Conservation (phyloP, 202 grass and related monocot species). For the Panicum virgatum region DNA sequence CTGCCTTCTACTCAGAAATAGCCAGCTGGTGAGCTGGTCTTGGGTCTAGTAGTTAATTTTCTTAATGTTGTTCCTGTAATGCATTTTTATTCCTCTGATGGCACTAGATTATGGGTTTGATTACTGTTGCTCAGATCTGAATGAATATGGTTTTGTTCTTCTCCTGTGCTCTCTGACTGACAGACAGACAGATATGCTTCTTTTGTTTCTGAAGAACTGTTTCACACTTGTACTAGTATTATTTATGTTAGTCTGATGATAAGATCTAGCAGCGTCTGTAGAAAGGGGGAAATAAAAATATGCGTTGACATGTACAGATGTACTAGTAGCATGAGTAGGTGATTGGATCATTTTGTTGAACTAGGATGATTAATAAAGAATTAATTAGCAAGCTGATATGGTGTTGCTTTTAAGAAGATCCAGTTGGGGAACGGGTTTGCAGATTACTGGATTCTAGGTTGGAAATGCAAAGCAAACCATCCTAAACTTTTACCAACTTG, state of each 20-base stretch:
- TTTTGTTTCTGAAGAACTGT: slow-evolving; percentile 17
- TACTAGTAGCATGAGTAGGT: not conserved
- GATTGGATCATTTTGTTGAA: slow-evolving; percentile 7
- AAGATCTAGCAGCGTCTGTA: not conserved
- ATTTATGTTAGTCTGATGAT: not conserved
- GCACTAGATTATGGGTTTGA: not conserved
- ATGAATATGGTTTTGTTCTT: not conserved
- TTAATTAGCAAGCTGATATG: not conserved
- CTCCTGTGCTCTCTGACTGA: slow-evolving; percentile 10
- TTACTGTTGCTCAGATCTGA: slow-evolving; percentile 38
- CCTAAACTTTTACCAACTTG: slow-evolving; percentile 5
- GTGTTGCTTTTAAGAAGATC: slow-evolving; percentile 45
- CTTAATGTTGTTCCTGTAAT: not conserved
- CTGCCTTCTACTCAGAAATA: not conserved
- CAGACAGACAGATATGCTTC: not conserved
- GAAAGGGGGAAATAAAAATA: not conserved
- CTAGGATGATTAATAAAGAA: slow-evolving; percentile 20
- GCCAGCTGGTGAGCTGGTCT: slow-evolving; percentile 1
- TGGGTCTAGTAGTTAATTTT: not conserved
- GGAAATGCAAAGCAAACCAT: slow-evolving; percentile 16
- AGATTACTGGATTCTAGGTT: slow-evolving; percentile 40
- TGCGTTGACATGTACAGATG: not conserved
- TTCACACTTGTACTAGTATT: slow-evolving; percentile 1
- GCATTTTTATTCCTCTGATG: slow-evolving; percentile 4
- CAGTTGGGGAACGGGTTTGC: slow-evolving; percentile 27